These are phyloP conservation scores for Fraxinus quadrangulata DNA, from an alignment of 257 asterid genomes.

Conservation along the genomic window DNA sequence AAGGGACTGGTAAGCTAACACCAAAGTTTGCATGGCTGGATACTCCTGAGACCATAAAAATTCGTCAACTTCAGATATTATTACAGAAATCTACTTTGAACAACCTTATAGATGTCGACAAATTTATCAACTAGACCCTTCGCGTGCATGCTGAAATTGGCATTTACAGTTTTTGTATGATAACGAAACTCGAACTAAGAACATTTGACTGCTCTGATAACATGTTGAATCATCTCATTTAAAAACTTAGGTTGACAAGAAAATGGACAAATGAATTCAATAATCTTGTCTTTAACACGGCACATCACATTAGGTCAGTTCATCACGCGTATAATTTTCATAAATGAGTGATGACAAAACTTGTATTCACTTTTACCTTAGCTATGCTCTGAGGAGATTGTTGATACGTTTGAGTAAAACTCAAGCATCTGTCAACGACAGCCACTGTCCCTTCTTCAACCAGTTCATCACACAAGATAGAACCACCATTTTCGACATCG, in stretches of 20 bases:
- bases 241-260: no score
- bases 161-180: neutral
- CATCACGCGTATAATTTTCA: neutral
- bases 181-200: neutral
- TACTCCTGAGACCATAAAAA: slow-evolving; percentile 38
- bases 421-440: slow-evolving; percentile 31
- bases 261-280: no score
- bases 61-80: neutral
- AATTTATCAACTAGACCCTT: neutral
- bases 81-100: neutral
- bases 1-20: slow-evolving; percentile 69
- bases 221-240: no score
- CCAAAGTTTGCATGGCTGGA: slow-evolving; percentile 44
- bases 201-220: neutral
- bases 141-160: neutral
- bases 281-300: neutral
- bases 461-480: slow-evolving; percentile 16
- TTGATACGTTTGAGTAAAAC: slow-evolving; percentile 34
- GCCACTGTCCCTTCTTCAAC: slow-evolving; percentile 2
- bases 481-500: slow-evolving; percentile 23
- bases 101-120: neutral
- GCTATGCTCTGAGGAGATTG: slow-evolving; percentile 29
- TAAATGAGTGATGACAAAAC: neutral
- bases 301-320: neutral
- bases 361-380: slow-evolving; percentile 28